A percentile compares a stretch with the other conserved stretches of the same genome.
Conservation (phyloP, 129 eudicot genomes). For the Flaveria robusta region DNA sequence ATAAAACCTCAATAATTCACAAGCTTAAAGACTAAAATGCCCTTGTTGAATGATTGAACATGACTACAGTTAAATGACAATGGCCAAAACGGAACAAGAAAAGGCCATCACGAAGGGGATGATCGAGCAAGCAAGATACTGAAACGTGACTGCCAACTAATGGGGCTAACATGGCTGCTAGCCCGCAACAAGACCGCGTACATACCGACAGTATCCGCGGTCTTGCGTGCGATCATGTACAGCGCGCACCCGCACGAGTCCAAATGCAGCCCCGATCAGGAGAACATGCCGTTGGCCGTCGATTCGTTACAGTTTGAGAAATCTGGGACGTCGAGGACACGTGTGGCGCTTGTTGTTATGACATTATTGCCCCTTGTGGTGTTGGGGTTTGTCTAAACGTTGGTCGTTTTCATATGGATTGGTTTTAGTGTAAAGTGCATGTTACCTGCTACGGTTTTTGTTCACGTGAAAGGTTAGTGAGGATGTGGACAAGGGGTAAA, state of each 20-base stretch:
- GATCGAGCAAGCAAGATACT: constrained; percentile 73
- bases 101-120: constrained; percentile 32
- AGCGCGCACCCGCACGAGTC: constrained; percentile 88
- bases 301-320: constrained; percentile 84
- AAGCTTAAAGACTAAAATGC: constrained; percentile 21
- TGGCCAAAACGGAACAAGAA: constrained; percentile 64
- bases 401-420: neutral
- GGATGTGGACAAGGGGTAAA: constrained; percentile 32
- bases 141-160: constrained; percentile 85
- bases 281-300: constrained; percentile 99
- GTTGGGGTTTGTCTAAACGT: constrained; percentile 44
- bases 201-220: constrained; percentile 98
- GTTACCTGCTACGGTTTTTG: constrained; percentile 28
- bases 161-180: constrained; percentile 98
- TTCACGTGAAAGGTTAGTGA: constrained; percentile 74
- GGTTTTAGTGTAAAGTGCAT: constrained; percentile 25
- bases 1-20: neutral
- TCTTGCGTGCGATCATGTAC: constrained; percentile 92
- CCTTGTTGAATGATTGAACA: constrained; percentile 26
- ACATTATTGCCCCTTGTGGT: constrained; percentile 57
- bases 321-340: constrained; percentile 44
- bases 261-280: constrained; percentile 94
- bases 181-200: constrained; percentile 91
- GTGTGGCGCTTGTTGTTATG: constrained; percentile 6
- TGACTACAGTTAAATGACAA: constrained; percentile 62